Percentiles rank a stretch among this genome's conserved stretches.
These are phyloP conservation scores for Gynandropsis gynandra DNA, from an alignment of 345 rosid genomes.

Conservation along the genomic window DNA sequence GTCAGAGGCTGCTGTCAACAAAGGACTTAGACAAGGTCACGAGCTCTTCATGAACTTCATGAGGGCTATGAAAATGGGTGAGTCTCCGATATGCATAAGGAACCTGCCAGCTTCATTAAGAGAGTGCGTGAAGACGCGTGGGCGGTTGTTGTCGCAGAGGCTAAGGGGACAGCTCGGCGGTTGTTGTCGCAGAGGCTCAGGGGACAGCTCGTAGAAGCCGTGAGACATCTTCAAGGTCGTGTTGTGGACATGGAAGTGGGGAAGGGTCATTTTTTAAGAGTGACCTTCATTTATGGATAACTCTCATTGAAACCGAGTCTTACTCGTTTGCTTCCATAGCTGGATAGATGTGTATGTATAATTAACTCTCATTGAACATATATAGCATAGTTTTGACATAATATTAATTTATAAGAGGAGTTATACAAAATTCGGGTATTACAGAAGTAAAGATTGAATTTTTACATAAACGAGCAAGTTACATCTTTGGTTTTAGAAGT, in stretches of 20 bases:
- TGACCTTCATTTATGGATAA: slow-evolving; percentile 67
- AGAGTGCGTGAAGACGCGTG: slow-evolving; percentile 59
- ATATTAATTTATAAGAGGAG: too few species aligned
- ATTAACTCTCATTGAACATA: too few species aligned
- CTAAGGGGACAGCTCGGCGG: slow-evolving; percentile 68
- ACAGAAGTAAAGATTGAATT: too few species aligned
- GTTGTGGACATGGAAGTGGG: slow-evolving; percentile 44
- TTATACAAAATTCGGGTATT: too few species aligned
- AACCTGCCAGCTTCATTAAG: slow-evolving; percentile 77
- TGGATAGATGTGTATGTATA: background rate
- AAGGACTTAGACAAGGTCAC: slow-evolving; percentile 67
- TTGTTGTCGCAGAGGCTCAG: slow-evolving; percentile 68
- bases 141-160: slow-evolving; percentile 61
- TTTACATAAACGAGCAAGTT: slow-evolving; percentile 31
- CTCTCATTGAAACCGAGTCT: slow-evolving; percentile 13
- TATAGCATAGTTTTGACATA: too few species aligned
- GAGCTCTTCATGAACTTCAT: slow-evolving; percentile 56
- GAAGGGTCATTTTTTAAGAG: slow-evolving; percentile 78
- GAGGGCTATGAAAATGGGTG: slow-evolving; percentile 59
- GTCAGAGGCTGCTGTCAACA: slow-evolving; percentile 77
- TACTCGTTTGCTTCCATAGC: too few species aligned
- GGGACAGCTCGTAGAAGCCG: slow-evolving; percentile 83
- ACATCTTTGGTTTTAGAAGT: slow-evolving; percentile 32
- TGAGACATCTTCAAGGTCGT: slow-evolving; percentile 58
- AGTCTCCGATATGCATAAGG: slow-evolving; percentile 53